Conservation (phyloP, 2,329 filamentous ascomycete genomes). For the Trichoderma sp. region DNA sequence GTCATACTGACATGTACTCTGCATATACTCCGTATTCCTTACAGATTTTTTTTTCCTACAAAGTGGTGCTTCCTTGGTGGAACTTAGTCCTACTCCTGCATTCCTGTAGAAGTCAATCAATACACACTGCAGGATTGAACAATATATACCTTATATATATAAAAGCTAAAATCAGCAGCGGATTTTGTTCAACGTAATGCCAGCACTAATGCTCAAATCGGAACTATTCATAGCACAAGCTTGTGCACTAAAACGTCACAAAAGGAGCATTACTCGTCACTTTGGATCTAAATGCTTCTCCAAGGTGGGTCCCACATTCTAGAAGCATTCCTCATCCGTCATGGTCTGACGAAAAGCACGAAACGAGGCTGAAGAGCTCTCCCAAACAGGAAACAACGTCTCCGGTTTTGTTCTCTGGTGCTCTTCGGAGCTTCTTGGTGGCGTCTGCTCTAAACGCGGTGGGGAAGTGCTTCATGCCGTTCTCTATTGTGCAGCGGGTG, state of each 20-base stretch:
- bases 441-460: not conserved
- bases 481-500: not conserved
- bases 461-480: not conserved
- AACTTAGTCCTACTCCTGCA: not conserved
- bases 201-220: not conserved
- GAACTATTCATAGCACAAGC: slow-evolving; percentile 16
- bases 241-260: slow-evolving; percentile 6
- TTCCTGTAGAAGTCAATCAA: too few relatives aligned
- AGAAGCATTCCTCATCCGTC: not conserved
- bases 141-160: too few relatives aligned
- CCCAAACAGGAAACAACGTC: slow-evolving; percentile 12
- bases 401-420: not conserved
- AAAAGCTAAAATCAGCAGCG: too few relatives aligned
- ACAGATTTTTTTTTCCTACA: not conserved
- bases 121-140: not conserved
- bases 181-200: not conserved
- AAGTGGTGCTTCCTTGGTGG: not conserved
- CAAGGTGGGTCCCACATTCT: not conserved
- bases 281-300: not conserved
- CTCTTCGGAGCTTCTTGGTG: not conserved
- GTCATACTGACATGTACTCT: not conserved
- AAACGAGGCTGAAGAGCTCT: slow-evolving; percentile 18
- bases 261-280: not conserved
- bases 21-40: not conserved
- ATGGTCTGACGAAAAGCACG: not conserved